Evolutionary conservation across 805 yeast species (phyloP).

Genomic region (Saccharomycopsis oosterbeekiorum): DNA sequence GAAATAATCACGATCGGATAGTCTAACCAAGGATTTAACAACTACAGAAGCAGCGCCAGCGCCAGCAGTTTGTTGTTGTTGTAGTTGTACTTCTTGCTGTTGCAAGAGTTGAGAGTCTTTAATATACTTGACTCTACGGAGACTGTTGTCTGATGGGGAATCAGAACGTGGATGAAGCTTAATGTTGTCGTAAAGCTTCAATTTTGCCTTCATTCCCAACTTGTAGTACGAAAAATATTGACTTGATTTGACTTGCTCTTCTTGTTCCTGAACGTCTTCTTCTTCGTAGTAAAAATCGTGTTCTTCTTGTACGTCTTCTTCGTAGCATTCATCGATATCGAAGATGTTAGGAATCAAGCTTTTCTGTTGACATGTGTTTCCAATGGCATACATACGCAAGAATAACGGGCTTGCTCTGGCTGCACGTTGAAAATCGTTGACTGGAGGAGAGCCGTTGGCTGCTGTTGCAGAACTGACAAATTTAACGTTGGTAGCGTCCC

Average conservation of each 20-base stretch:
- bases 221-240: constrained; percentile 2
- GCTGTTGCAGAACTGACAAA: background rate
- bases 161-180: constrained; percentile 17
- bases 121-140: constrained; percentile 9
- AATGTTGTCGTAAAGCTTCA: constrained; percentile 15
- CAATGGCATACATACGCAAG: constrained; percentile 17
- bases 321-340: background rate
- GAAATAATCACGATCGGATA: background rate
- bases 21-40: background rate
- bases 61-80: background rate
- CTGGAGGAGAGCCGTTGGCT: background rate
- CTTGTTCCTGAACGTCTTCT: constrained; percentile 1
- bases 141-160: constrained; percentile 4
- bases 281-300: constrained; percentile 1
- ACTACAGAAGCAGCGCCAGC: background rate
- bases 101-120: background rate
- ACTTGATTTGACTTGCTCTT: constrained; percentile 1
- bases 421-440: constrained; percentile 6
- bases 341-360: constrained; percentile 17
- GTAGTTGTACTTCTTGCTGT: too few species aligned
- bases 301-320: background rate
- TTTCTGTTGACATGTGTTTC: constrained; percentile 12
- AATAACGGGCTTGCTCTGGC: constrained; percentile 14
- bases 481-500: constrained; percentile 8
- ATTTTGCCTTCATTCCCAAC: constrained; percentile 15